A percentile compares a stretch with the other conserved stretches of the same genome.
These are phyloP conservation scores for Toxicodendron radicans DNA, from an alignment of 345 rosid species.

Conservation along the genomic window DNA sequence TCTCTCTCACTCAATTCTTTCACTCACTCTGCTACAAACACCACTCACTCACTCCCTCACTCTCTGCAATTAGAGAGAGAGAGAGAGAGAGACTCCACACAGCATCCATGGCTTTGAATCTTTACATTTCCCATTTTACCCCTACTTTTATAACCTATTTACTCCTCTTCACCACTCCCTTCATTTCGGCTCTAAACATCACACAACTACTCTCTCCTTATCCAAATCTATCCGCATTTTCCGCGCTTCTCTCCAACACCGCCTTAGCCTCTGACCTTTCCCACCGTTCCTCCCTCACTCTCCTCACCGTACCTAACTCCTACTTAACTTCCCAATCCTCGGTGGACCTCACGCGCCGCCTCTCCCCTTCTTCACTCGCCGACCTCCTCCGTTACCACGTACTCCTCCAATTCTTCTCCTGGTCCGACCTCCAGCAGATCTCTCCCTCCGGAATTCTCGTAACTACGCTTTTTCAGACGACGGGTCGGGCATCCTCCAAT, in stretches of 20 bases:
- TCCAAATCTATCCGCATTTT: constrained; percentile 57
- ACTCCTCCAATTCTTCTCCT: constrained; percentile 73
- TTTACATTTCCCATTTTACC: constrained; percentile 48
- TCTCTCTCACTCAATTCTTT: background rate
- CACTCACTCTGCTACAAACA: background rate
- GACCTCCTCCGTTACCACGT: constrained; percentile 92
- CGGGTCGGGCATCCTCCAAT: constrained; percentile 63
- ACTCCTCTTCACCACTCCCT: constrained; percentile 38
- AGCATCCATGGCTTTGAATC: constrained; percentile 31
- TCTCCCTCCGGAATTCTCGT: constrained; percentile 56
- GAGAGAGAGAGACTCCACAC: background rate
- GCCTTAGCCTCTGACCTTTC: constrained; percentile 57
- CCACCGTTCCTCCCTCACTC: constrained; percentile 63
- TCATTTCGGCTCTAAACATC: constrained; percentile 52
- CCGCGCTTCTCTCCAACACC: constrained; percentile 49
- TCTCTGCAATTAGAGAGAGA: constrained; percentile 8
- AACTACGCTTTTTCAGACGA: constrained; percentile 75
- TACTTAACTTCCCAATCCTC: constrained; percentile 45
- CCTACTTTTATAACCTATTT: constrained; percentile 37
- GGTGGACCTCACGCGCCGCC: constrained; percentile 60
- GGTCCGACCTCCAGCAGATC: constrained; percentile 58
- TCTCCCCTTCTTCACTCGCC: constrained; percentile 60
- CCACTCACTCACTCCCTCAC: constrained; percentile 3
- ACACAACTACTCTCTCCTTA: constrained; percentile 63
- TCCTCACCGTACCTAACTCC: constrained; percentile 80